Evolutionary conservation across 73 alveolate genomes (phyloP).

Genomic region (Tetrahymena thermophila): DNA sequence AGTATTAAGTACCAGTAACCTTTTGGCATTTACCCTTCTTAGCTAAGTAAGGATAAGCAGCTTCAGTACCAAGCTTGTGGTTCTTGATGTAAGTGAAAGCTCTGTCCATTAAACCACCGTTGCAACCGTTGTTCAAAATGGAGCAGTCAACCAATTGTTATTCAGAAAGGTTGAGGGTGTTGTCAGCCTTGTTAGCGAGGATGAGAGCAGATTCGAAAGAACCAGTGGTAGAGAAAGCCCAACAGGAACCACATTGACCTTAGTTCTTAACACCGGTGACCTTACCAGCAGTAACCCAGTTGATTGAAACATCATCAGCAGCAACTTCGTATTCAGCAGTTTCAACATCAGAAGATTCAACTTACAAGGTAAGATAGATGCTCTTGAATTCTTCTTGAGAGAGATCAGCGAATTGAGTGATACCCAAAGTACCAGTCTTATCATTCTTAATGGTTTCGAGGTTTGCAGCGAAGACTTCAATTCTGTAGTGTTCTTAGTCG

Average conservation of each 20-base stretch:
- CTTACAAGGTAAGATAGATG: slow-evolving; percentile 7
- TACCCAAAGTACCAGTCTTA: slow-evolving; percentile 7
- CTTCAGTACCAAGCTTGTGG: slow-evolving; percentile 42
- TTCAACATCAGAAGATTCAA: background rate
- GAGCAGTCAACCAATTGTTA: slow-evolving; percentile 26
- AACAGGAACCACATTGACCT: slow-evolving; percentile 46
- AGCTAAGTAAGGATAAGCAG: slow-evolving; percentile 60
- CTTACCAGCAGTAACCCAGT: slow-evolving; percentile 9
- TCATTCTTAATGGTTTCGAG: background rate
- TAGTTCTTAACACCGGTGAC: slow-evolving; percentile 51
- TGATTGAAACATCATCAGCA: background rate
- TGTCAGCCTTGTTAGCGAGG: slow-evolving; percentile 7
- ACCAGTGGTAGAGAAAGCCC: slow-evolving; percentile 63
- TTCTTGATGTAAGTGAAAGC: slow-evolving; percentile 55
- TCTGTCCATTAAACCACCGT: slow-evolving; percentile 63
- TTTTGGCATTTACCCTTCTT: slow-evolving; percentile 39
- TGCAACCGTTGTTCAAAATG: slow-evolving; percentile 37
- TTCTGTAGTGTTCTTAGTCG: background rate
- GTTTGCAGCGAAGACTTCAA: background rate
- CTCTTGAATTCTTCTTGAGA: slow-evolving; percentile 24
- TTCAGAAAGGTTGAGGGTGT: slow-evolving; percentile 33
- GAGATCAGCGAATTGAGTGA: slow-evolving; percentile 38
- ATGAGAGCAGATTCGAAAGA: slow-evolving; percentile 41
- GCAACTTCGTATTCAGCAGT: background rate
- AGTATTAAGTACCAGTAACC: slow-evolving; percentile 16